A percentile compares a stretch with the other conserved stretches of the same genome.
phyloP scores from a whole-genome alignment of 208 protist genomes.

The Trichomonas vaginalis region DNA sequence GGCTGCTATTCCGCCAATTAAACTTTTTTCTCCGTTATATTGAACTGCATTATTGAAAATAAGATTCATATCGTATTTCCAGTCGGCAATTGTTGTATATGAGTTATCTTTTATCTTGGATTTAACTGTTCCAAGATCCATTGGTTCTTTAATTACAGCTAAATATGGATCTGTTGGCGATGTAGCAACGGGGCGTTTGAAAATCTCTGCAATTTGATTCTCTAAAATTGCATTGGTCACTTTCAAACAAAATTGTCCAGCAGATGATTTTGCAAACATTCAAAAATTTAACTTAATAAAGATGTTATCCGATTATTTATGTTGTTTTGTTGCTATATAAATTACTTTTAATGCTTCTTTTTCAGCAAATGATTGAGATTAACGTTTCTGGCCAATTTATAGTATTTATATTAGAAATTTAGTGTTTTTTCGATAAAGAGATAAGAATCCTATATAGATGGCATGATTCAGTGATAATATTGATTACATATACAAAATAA shows the following conservation, averaged over 20 bases:
- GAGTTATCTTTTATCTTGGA: neutral
- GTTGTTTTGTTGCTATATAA: too few species aligned
- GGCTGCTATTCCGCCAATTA: neutral
- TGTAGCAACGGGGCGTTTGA: neutral
- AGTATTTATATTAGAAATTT: too few species aligned
- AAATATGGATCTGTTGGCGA: neutral
- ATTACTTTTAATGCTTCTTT: too few species aligned
- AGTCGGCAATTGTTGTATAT: neutral
- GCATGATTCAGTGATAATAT: too few species aligned
- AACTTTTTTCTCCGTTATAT: neutral
- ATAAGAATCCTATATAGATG: too few species aligned
- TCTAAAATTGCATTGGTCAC: neutral
- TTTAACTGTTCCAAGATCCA: neutral
- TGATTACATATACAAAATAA: too few species aligned
- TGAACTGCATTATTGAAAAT: neutral
- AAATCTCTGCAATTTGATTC: neutral
- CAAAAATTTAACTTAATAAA: too few species aligned
- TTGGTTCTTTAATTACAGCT: neutral
- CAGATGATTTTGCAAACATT: neutral
- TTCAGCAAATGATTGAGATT: too few species aligned
- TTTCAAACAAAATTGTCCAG: neutral
- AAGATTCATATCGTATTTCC: neutral
- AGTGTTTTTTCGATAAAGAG: too few species aligned
- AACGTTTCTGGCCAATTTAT: too few species aligned
- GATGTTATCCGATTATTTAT: too few species aligned